Evolutionary conservation across 2,329 filamentous ascomycete species (phyloP).

Genomic region (Sporothrix luriei): DNA sequence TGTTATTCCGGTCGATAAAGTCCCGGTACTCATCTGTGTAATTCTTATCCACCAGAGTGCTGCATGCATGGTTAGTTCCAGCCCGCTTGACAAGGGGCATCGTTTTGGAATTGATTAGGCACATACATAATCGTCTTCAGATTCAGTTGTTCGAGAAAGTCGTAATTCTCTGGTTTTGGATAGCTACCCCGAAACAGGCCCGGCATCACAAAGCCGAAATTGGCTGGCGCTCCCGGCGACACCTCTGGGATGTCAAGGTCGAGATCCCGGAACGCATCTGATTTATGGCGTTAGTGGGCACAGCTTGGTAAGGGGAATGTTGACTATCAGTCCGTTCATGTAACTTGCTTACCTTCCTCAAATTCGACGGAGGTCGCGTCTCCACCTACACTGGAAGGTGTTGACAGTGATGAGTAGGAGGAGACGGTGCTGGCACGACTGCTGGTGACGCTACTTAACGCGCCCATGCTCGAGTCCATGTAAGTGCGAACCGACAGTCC

Average conservation of each 20-base stretch:
- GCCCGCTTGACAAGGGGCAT: neutral
- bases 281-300: neutral
- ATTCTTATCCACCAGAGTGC: conserved; percentile 66
- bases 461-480: conserved; percentile 7
- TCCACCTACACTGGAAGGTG: conserved; percentile 1
- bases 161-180: conserved; percentile 69
- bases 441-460: conserved; percentile 28
- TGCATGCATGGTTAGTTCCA: conserved; percentile 40
- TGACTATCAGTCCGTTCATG: neutral
- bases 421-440: conserved; percentile 33
- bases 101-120: conserved; percentile 4
- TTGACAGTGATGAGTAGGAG: conserved; percentile 28
- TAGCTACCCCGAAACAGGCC: conserved; percentile 83
- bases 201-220: conserved; percentile 75
- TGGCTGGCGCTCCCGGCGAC: conserved; percentile 55
- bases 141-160: conserved; percentile 66
- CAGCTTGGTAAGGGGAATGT: neutral
- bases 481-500: neutral
- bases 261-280: conserved; percentile 11
- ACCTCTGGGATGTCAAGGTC: conserved; percentile 1
- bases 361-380: neutral
- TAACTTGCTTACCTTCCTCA: conserved; percentile 23
- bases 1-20: conserved; percentile 68
- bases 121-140: conserved; percentile 79
- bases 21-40: conserved; percentile 54